A percentile compares a stretch with the other conserved stretches of the same genome.
phyloP scores from a whole-genome alignment of 345 rosid species.

The Cardamine occulta region DNA sequence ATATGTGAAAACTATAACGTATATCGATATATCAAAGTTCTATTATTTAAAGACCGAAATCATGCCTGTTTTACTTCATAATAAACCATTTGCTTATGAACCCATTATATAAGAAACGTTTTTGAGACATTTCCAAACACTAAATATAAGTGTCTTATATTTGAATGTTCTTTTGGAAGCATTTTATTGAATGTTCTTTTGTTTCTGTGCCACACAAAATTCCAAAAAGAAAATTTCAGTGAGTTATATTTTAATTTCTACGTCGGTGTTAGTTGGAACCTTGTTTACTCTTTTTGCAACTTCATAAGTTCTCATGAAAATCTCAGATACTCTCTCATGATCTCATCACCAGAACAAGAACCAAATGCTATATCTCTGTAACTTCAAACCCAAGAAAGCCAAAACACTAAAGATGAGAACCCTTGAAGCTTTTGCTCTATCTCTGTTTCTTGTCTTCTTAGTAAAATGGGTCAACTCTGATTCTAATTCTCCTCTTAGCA shows the following conservation, averaged over 20 bases:
- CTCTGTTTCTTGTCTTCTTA: slow-evolving; percentile 37
- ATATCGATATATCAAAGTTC: not conserved
- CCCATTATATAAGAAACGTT: not conserved
- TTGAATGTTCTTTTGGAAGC: not conserved
- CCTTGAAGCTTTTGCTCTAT: slow-evolving; percentile 34
- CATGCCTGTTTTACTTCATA: slow-evolving; percentile 16
- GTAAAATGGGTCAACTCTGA: slow-evolving; percentile 42
- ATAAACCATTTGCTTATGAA: slow-evolving; percentile 6
- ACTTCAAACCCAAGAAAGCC: slow-evolving; percentile 36
- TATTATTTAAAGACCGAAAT: not conserved
- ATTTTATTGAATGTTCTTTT: slow-evolving; percentile 10
- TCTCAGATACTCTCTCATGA: slow-evolving; percentile 20
- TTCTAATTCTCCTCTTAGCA: slow-evolving; percentile 19
- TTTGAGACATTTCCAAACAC: slow-evolving; percentile 2
- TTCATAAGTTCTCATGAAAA: slow-evolving; percentile 24
- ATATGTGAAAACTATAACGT: not conserved
- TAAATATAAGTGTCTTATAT: not conserved
- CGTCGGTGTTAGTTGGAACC: slow-evolving; percentile 38
- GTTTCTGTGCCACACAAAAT: slow-evolving; percentile 31
- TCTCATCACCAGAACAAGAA: slow-evolving; percentile 22
- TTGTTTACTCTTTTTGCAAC: slow-evolving; percentile 23
- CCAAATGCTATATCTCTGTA: slow-evolving; percentile 32
- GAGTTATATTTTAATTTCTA: not conserved
- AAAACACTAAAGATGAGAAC: slow-evolving; percentile 32
- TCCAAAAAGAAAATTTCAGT: slow-evolving; percentile 14